Conservation (phyloP, 164 flowering plant species). For the Piper longum region DNA sequence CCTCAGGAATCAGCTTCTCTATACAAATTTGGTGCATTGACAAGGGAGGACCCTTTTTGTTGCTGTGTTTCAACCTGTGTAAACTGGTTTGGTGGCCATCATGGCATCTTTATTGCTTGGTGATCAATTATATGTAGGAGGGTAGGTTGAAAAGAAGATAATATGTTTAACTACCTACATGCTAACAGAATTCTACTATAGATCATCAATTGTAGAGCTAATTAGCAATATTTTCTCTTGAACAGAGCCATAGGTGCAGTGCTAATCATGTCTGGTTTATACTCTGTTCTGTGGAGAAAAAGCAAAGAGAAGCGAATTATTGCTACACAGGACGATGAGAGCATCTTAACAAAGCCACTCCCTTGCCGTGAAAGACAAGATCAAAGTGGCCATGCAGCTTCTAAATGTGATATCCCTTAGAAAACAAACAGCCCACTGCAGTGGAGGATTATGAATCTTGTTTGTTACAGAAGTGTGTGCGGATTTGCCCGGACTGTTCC, state of each 20-base stretch:
- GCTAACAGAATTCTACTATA: neutral
- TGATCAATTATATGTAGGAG: slow-evolving; percentile 63
- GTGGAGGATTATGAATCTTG: neutral
- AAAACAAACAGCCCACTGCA: neutral
- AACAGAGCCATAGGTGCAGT: slow-evolving; percentile 55
- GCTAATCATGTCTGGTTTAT: slow-evolving; percentile 50
- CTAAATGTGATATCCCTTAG: slow-evolving; percentile 21
- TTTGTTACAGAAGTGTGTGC: neutral
- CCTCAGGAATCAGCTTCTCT: slow-evolving; percentile 54
- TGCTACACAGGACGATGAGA: slow-evolving; percentile 22
- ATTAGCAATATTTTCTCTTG: neutral
- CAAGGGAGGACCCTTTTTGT: slow-evolving; percentile 62
- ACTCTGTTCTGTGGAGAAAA: slow-evolving; percentile 69
- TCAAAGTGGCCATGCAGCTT: slow-evolving; percentile 7
- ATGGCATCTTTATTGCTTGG: slow-evolving; percentile 62
- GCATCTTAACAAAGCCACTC: slow-evolving; percentile 28
- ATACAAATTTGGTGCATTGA: slow-evolving; percentile 81
- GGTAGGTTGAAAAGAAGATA: slow-evolving; percentile 22
- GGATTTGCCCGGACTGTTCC: slow-evolving; percentile 4
- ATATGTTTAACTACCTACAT: neutral
- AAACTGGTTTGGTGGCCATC: slow-evolving; percentile 55
- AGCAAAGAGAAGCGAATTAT: slow-evolving; percentile 31
- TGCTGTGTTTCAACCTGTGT: slow-evolving; percentile 67
- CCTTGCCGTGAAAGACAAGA: slow-evolving; percentile 15
- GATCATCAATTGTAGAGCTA: neutral